Base-by-base conservation (phyloP, 805 yeast genomes). In the Saccharomyces eubayanus region DNA sequence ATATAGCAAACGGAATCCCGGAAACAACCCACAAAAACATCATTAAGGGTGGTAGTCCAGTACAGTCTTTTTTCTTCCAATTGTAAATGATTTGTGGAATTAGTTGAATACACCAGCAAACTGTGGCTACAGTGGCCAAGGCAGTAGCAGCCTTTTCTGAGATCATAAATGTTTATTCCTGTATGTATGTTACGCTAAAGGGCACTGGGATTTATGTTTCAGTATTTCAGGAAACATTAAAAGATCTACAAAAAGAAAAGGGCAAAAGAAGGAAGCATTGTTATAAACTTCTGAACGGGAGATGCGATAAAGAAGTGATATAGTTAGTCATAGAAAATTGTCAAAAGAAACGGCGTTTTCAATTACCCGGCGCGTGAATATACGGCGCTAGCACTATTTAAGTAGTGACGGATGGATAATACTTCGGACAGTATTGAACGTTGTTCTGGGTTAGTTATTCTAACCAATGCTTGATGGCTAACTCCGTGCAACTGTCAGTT, bases 81-180 rank as follows among this genome's bases (percentile, higher is more conserved):
- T 92, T 91, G 65, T 82, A 76, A 54, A 82, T 74, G 48, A 91
- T 84, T 64, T 88, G 98, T 1, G 97, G 97, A 1, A 90, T 76
- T 58, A 92, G 73, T 71, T 92, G 97, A 58, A 91, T 73, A 68
- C 97, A 91, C 97, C 97, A 92, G 54, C 87, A 77, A 1, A 91
- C 82, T 0, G 98, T 92, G 5, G 96, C 97, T 1, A 88, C 75
- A 11, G 96, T 90, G 1, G 89, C 97, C 52, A 89, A 75, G 6
- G 85, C 89, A 50, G 86, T 87, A 16, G 87, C 79, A 0, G 88
- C 89, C 10, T 77, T 58, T 48, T 55, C 62, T 20, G 63, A 61
- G 9, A 60, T 60, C 64, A 59, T 61, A 21, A 49, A 16, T 36
- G 16, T 16, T 21, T 36, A 8, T 8, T 36, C 8, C 16, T 10